Evolutionary conservation across 352 stramenopile genomes (phyloP).

Genomic region (Thalassiosira sp.): DNA sequence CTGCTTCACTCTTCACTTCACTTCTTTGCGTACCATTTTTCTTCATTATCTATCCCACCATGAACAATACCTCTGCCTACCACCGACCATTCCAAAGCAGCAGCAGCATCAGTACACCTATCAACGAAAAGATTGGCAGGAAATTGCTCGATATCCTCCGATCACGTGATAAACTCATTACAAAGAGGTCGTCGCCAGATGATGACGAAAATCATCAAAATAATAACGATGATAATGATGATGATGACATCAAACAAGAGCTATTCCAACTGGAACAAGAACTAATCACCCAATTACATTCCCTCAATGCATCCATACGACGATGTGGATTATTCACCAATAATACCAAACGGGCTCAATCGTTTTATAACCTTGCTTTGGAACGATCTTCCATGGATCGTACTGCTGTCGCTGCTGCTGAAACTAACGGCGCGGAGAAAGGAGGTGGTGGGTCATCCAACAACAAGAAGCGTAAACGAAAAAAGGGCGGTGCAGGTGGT

Average conservation of each 20-base stretch:
- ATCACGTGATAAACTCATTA: constrained; percentile 21
- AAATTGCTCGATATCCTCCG: constrained; percentile 22
- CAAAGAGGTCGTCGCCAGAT: not conserved
- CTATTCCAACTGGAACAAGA: constrained; percentile 18
- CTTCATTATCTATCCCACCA: not conserved
- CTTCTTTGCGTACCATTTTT: not conserved
- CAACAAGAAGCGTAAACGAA: constrained; percentile 32
- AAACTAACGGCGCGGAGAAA: not conserved
- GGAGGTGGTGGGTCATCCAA: constrained; percentile 2
- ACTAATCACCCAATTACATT: constrained; percentile 13
- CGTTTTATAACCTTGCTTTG: constrained; percentile 4
- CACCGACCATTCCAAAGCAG: not conserved
- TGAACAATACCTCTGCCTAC: not conserved
- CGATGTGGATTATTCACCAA: constrained; percentile 36
- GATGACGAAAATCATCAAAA: not conserved
- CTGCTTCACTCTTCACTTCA: not conserved
- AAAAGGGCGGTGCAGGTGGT: constrained; percentile 20
- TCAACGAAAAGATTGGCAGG: constrained; percentile 4
- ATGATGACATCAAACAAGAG: constrained; percentile 6
- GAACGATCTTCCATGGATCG: constrained; percentile 13
- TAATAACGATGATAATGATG: not conserved
- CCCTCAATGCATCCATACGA: constrained; percentile 25
- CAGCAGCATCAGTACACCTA: not conserved
- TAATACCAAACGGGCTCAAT: not conserved
- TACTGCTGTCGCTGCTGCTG: not conserved